These are phyloP conservation scores for Craterostigma plantagineum DNA, from an alignment of 257 asterid genomes.

Conservation along the genomic window DNA sequence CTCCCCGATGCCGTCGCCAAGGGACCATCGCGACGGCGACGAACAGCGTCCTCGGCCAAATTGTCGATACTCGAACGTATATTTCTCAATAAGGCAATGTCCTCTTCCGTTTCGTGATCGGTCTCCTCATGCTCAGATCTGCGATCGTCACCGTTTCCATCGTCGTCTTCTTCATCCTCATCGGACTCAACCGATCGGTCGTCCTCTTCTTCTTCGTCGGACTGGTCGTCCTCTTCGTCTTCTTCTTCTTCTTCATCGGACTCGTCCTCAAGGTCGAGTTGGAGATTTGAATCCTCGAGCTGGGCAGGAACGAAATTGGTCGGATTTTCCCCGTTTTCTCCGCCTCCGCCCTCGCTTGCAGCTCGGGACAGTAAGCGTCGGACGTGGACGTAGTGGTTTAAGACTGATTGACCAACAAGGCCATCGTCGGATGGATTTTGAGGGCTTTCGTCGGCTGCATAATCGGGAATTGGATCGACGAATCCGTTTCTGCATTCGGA, in stretches of 20 bases:
- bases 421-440: slow-evolving; percentile 10
- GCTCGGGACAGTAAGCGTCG: slow-evolving; percentile 62
- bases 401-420: slow-evolving; percentile 23
- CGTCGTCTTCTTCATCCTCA: slow-evolving; percentile 25
- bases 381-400: slow-evolving; percentile 54
- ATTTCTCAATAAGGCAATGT: neutral
- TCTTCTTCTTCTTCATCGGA: slow-evolving; percentile 22
- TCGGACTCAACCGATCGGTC: slow-evolving; percentile 20
- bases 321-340: slow-evolving; percentile 48
- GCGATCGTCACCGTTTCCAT: slow-evolving; percentile 6
- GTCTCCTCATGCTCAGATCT: slow-evolving; percentile 12
- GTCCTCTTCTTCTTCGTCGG: slow-evolving; percentile 18
- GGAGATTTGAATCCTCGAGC: too few relatives aligned
- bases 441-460: slow-evolving; percentile 9
- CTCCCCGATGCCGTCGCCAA: slow-evolving; percentile 42
- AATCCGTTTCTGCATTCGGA: slow-evolving; percentile 76
- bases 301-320: slow-evolving; percentile 55
- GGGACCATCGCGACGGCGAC: slow-evolving; percentile 50
- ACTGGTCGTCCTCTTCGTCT: slow-evolving; percentile 22
- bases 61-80: too few relatives aligned
- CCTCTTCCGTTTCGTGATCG: slow-evolving; percentile 29
- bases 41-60: too few relatives aligned
- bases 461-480: slow-evolving; percentile 41
- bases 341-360: slow-evolving; percentile 40
- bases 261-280: slow-evolving; percentile 23